These are phyloP conservation scores for Zasmidium citrigriseum DNA, from an alignment of 2,329 filamentous ascomycete genomes.

Conservation along the genomic window DNA sequence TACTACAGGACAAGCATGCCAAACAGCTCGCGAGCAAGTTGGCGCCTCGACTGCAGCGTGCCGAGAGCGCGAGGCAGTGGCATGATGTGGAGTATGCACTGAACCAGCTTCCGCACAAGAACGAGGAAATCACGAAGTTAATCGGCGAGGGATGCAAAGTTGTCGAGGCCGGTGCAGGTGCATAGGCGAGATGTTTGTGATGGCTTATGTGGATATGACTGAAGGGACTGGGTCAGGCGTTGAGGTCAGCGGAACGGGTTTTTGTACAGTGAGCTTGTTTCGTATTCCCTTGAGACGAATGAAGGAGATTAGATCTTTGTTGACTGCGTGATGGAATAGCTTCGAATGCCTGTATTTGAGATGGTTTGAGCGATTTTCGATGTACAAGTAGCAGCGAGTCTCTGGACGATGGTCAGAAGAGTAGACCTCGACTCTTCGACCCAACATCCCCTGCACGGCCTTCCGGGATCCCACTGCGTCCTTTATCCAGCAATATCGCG, in stretches of 20 bases:
- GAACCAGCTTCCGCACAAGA: slow-evolving; percentile 86
- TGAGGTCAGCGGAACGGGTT: neutral
- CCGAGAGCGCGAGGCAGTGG: slow-evolving; percentile 94
- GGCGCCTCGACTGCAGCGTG: slow-evolving; percentile 78
- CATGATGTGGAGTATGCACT: slow-evolving; percentile 94
- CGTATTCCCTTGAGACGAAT: neutral
- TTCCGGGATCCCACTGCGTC: no score
- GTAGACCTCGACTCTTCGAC: no score
- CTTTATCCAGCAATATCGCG: no score
- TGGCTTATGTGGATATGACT: neutral
- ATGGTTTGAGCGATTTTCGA: neutral
- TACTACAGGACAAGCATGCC: slow-evolving; percentile 84
- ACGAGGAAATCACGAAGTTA: slow-evolving; percentile 80
- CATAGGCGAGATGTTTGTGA: neutral
- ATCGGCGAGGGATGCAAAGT: slow-evolving; percentile 71
- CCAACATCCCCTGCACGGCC: no score
- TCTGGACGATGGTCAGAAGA: no score
- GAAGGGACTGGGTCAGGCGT: neutral
- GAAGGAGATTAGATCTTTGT: no score
- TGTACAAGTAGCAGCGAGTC: no score
- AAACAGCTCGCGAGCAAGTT: slow-evolving; percentile 92
- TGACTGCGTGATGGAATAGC: no score
- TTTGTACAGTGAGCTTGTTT: neutral
- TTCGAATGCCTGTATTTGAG: neutral
- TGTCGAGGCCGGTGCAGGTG: slow-evolving; percentile 42